A percentile compares a stretch with the other conserved stretches of the same genome.
Conservation (phyloP, 768 basidiomycete genomes). For the Phylloporus sp. region DNA sequence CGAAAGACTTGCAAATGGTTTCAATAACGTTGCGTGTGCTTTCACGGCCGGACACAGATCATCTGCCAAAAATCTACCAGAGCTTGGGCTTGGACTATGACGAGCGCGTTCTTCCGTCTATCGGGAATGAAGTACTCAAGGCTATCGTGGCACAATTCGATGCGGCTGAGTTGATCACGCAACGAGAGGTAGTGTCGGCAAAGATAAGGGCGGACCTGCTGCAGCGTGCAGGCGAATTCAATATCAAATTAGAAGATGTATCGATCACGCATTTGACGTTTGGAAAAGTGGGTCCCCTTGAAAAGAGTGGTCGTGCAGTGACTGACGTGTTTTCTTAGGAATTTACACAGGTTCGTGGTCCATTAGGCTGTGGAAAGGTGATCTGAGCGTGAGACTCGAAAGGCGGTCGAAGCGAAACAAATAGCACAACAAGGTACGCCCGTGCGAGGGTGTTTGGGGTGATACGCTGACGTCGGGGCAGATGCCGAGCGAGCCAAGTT, state of each 20-base stretch:
- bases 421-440: slow-evolving; percentile 95
- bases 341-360: slow-evolving; percentile 62
- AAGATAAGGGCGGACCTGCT: slow-evolving; percentile 90
- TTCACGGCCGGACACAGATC: slow-evolving; percentile 84
- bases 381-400: background rate
- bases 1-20: slow-evolving; percentile 98
- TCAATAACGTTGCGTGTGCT: slow-evolving; percentile 94
- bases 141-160: slow-evolving; percentile 98
- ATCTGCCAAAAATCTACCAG: slow-evolving; percentile 93
- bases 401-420: slow-evolving; percentile 99
- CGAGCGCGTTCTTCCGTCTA: slow-evolving; percentile 94
- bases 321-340: slow-evolving; percentile 47
- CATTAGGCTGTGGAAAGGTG: background rate
- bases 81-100: slow-evolving; percentile 94
- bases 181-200: slow-evolving; percentile 94
- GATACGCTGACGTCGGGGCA: slow-evolving; percentile 32
- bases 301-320: background rate
- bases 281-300: slow-evolving; percentile 56
- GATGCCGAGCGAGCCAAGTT: slow-evolving; percentile 99
- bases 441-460: background rate
- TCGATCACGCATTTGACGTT: slow-evolving; percentile 92
- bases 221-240: slow-evolving; percentile 93
- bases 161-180: slow-evolving; percentile 94
- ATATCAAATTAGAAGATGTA: slow-evolving; percentile 93
- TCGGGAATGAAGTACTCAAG: slow-evolving; percentile 97